Conservation (phyloP, 306 rosid species). For the Begonia peltatifolia region DNA sequence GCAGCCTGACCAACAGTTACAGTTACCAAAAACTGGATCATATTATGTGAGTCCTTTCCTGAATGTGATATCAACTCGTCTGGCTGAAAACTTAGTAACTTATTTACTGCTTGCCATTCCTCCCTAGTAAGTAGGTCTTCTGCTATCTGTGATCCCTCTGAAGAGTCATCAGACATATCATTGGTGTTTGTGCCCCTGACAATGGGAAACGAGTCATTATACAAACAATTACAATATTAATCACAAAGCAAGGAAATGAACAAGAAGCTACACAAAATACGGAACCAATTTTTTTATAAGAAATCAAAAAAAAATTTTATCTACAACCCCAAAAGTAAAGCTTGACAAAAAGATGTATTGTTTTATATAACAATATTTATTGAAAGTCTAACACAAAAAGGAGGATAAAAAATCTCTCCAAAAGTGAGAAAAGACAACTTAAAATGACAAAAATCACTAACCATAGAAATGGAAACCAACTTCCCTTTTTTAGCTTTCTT, state of each 20-base stretch:
- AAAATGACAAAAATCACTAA: slow-evolving; percentile 12
- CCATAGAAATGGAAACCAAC: slow-evolving; percentile 93
- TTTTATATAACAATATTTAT: too few relatives aligned
- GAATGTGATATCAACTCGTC: slow-evolving; percentile 42
- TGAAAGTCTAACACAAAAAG: background rate
- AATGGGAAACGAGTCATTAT: slow-evolving; percentile 7
- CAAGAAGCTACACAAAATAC: too few relatives aligned
- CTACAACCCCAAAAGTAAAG: too few relatives aligned
- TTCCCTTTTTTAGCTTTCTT: slow-evolving; percentile 43
- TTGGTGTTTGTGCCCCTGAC: slow-evolving; percentile 44
- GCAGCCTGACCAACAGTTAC: slow-evolving; percentile 78
- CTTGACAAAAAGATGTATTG: too few relatives aligned
- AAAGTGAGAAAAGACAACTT: slow-evolving; percentile 2
- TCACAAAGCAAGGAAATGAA: slow-evolving; percentile 1
- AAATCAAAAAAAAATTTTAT: slow-evolving; percentile 1
- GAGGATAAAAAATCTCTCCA: background rate
- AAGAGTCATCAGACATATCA: slow-evolving; percentile 33
- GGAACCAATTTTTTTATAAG: background rate
- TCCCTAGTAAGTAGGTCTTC: slow-evolving; percentile 74
- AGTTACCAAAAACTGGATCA: slow-evolving; percentile 57
- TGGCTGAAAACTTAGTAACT: slow-evolving; percentile 71
- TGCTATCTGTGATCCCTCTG: slow-evolving; percentile 36
- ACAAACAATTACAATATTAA: background rate
- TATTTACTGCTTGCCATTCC: slow-evolving; percentile 93
- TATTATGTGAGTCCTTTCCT: slow-evolving; percentile 57